Evolutionary conservation across 306 rosid genomes (phyloP).

Genomic region (Bauhinia variegata): DNA sequence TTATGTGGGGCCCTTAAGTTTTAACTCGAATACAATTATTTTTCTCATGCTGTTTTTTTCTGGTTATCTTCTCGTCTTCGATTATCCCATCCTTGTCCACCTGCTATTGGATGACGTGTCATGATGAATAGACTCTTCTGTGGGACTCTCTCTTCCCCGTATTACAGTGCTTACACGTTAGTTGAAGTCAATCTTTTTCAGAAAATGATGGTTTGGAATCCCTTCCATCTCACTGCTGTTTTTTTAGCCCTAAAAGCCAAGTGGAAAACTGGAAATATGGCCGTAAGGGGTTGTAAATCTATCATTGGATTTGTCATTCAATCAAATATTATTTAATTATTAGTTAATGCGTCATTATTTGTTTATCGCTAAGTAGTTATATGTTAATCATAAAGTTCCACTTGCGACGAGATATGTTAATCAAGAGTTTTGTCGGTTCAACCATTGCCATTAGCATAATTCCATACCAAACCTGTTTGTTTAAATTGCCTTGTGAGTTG

Average conservation of each 20-base stretch:
- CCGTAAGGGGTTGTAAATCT: not conserved
- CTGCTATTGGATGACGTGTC: not conserved
- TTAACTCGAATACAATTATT: conserved; percentile 9
- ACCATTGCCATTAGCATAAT: too few species aligned
- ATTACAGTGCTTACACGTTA: conserved; percentile 20
- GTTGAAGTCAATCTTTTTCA: conserved; percentile 23
- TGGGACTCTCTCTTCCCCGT: conserved; percentile 17
- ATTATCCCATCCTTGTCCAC: not conserved
- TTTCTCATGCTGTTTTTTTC: not conserved
- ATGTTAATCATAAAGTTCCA: too few species aligned
- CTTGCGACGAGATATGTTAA: too few species aligned
- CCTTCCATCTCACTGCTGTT: too few species aligned
- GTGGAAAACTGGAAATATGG: too few species aligned
- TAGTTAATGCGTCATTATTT: not conserved
- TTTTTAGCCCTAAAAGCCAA: not conserved
- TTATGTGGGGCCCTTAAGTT: conserved; percentile 4
- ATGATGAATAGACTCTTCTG: not conserved
- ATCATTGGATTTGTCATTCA: too few species aligned
- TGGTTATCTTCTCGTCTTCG: not conserved
- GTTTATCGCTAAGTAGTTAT: not conserved
- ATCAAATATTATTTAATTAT: too few species aligned
- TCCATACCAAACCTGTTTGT: too few species aligned
- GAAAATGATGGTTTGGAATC: conserved; percentile 24
- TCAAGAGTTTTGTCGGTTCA: too few species aligned
- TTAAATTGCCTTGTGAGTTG: too few species aligned